Conservation (phyloP, 768 basidiomycete genomes). For the Kwoniella sp. region DNA sequence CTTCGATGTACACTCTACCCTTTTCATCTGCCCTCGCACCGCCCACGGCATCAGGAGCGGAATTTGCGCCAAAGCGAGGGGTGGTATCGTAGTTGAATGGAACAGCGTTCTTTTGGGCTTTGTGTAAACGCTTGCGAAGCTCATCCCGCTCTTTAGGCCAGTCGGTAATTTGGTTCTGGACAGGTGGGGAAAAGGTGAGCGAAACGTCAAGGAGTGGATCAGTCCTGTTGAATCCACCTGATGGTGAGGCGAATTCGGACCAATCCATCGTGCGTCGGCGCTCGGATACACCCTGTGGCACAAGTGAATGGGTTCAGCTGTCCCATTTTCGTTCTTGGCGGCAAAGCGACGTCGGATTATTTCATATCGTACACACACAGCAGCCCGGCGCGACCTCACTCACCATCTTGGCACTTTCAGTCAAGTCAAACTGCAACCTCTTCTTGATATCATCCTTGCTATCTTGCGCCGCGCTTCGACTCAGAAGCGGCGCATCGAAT, state of each 20-base stretch:
- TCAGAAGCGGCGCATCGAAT: conserved; percentile 61
- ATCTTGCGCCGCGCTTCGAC: not conserved
- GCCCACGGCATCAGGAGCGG: conserved; percentile 49
- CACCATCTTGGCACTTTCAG: conserved; percentile 76
- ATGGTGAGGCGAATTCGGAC: conserved; percentile 75
- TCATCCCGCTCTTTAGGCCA: conserved; percentile 78
- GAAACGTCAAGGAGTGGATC: conserved; percentile 77
- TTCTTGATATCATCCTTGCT: conserved; percentile 59
- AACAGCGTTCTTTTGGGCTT: conserved; percentile 75
- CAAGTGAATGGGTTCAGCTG: no score
- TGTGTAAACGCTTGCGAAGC: conserved; percentile 76
- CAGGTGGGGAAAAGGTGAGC: conserved; percentile 71
- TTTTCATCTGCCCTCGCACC: conserved; percentile 27
- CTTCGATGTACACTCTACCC: conserved; percentile 64
- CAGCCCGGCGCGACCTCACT: no score
- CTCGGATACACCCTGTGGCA: conserved; percentile 62
- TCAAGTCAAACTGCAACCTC: conserved; percentile 89
- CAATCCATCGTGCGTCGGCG: conserved; percentile 85
- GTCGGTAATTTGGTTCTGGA: conserved; percentile 64
- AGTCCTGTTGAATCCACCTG: conserved; percentile 75
- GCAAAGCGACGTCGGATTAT: no score
- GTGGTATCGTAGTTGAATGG: conserved; percentile 92
- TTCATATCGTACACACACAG: no score
- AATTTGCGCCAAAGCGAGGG: conserved; percentile 73
- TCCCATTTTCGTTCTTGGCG: no score